Percentiles rank a stretch among this genome's conserved stretches.
These are phyloP conservation scores for Erodium texanum DNA, from an alignment of 441 rosid species.

Conservation along the genomic window DNA sequence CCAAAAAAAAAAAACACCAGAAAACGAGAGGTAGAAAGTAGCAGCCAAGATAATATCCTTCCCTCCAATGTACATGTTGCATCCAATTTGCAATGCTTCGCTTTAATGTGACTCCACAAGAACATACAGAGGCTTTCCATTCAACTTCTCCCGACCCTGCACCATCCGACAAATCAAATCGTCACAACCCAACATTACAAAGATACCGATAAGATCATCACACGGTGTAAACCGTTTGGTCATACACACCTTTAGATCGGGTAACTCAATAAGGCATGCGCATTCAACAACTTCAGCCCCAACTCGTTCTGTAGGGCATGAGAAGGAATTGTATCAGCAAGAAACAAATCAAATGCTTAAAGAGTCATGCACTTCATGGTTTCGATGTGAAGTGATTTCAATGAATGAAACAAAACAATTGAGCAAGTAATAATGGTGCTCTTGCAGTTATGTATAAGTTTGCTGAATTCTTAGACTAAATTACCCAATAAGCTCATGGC, in stretches of 20 bases:
- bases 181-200: too few species aligned
- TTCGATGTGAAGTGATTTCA: background rate
- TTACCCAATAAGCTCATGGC: conserved; percentile 88
- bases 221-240: too few species aligned
- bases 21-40: background rate
- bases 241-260: conserved; percentile 53
- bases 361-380: background rate
- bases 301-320: conserved; percentile 39
- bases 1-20: too few species aligned
- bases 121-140: conserved; percentile 59
- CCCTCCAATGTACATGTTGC: background rate
- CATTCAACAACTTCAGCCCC: conserved; percentile 84
- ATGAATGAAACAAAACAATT: background rate
- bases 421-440: too few species aligned
- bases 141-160: conserved; percentile 66
- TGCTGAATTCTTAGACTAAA: background rate
- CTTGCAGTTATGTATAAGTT: too few species aligned
- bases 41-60: background rate
- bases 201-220: too few species aligned
- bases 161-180: too few species aligned
- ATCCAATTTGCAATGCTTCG: background rate
- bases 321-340: background rate
- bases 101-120: conserved; percentile 62
- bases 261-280: conserved; percentile 72
- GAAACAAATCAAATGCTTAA: background rate